These are phyloP conservation scores for Suillus variegatus DNA, from an alignment of 768 basidiomycete species.

Conservation along the genomic window DNA sequence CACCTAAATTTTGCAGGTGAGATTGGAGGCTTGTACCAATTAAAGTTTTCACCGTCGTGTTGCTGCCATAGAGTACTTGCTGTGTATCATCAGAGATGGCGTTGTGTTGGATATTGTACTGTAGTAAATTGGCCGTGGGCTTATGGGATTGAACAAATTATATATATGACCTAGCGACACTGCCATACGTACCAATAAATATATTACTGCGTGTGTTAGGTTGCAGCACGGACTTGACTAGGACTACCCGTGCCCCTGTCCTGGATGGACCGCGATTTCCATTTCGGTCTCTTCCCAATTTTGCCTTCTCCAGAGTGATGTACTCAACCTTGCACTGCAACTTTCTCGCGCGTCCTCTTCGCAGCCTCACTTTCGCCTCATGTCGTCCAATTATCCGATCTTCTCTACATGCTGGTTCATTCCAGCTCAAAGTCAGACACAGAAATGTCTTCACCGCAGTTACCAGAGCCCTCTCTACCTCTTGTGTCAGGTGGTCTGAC, in stretches of 20 bases:
- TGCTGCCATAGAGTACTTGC: not conserved
- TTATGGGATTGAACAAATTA: not conserved
- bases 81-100: not conserved
- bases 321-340: not conserved
- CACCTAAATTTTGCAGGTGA: slow-evolving; percentile 4
- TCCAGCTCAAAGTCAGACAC: not conserved
- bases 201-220: not conserved
- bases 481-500: slow-evolving; percentile 7
- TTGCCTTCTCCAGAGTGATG: slow-evolving; percentile 1
- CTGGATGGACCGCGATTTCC: not conserved
- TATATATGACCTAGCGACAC: not conserved
- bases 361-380: not conserved
- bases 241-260: not conserved
- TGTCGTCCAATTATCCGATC: too few relatives aligned
- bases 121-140: not conserved
- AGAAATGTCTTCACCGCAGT: not conserved
- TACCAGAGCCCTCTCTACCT: not conserved
- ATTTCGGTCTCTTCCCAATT: not conserved
- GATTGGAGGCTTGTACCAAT: not conserved
- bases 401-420: not conserved
- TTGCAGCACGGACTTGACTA: not conserved
- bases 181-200: not conserved
- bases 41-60: not conserved
- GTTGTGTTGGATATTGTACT: not conserved
- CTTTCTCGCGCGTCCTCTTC: not conserved